phyloP scores from a whole-genome alignment of 345 rosid genomes.

The Turritis glabra region DNA sequence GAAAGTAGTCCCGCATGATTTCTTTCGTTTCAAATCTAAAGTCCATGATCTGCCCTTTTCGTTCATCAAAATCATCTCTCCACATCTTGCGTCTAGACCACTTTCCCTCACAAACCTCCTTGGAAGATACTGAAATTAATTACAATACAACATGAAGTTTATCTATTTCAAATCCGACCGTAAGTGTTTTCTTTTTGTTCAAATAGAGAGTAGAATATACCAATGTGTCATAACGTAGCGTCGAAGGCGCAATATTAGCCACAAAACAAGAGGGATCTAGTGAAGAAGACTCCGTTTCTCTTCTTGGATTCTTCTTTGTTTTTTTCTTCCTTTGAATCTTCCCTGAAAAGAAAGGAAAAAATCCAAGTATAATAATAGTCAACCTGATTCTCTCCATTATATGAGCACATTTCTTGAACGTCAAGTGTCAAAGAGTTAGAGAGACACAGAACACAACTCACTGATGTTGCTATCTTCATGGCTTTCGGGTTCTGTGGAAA shows the following conservation, averaged over 20 bases:
- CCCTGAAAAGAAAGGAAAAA: neutral
- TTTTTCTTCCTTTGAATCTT: neutral
- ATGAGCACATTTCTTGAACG: neutral
- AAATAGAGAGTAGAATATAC: neutral
- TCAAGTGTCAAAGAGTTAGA: neutral
- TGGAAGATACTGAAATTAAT: slow-evolving; percentile 8
- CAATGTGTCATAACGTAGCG: slow-evolving; percentile 1
- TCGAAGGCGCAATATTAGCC: neutral
- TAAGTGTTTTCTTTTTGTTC: neutral
- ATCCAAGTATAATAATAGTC: neutral
- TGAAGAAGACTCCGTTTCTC: neutral
- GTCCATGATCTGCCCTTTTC: neutral
- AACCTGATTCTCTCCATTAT: neutral
- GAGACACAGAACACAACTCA: neutral
- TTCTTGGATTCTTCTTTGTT: neutral
- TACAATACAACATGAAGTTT: neutral
- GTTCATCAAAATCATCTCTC: neutral
- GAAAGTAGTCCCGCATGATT: neutral
- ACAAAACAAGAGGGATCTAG: slow-evolving; percentile 9
- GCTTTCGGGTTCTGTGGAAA: neutral
- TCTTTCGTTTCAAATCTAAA: neutral
- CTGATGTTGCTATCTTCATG: slow-evolving; percentile 1
- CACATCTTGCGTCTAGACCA: neutral
- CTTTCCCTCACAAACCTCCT: neutral
- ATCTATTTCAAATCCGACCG: neutral